A percentile compares a stretch with the other conserved stretches of the same genome.
Evolutionary conservation across 2,329 filamentous ascomycete species (phyloP).

Genomic region (Aspergillus terreus): DNA sequence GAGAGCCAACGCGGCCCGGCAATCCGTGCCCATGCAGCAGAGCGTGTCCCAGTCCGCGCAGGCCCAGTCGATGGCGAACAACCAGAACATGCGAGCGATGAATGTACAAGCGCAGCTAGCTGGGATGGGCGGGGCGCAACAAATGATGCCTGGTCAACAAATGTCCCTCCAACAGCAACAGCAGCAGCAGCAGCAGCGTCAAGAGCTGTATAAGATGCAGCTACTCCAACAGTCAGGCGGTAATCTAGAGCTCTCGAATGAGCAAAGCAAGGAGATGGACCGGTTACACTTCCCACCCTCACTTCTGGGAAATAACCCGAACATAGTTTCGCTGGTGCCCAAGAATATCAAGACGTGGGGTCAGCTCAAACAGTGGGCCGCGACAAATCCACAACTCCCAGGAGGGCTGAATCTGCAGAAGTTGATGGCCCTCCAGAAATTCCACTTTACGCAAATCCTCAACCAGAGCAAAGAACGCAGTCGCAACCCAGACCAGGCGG

Average conservation of each 20-base stretch:
- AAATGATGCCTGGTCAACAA: slow-evolving; percentile 30
- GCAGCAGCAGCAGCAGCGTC: slow-evolving; percentile 23
- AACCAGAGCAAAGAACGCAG: slow-evolving; percentile 24
- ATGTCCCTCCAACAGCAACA: slow-evolving; percentile 28
- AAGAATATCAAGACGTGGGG: slow-evolving; percentile 54
- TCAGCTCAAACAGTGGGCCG: slow-evolving; percentile 53
- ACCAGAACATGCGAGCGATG: slow-evolving; percentile 33
- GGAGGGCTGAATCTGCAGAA: slow-evolving; percentile 40
- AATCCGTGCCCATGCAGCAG: slow-evolving; percentile 27
- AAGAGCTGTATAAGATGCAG: slow-evolving; percentile 30
- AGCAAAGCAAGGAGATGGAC: slow-evolving; percentile 44
- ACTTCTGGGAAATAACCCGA: slow-evolving; percentile 31
- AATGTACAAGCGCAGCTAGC: slow-evolving; percentile 31
- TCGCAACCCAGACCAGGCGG: slow-evolving; percentile 21
- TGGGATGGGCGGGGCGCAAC: slow-evolving; percentile 29
- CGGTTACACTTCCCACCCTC: slow-evolving; percentile 33
- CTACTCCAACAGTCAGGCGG: slow-evolving; percentile 31
- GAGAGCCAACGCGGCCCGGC: slow-evolving; percentile 28
- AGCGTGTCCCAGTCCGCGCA: slow-evolving; percentile 31
- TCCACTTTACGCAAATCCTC: slow-evolving; percentile 44
- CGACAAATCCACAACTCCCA: slow-evolving; percentile 43
- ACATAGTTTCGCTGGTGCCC: slow-evolving; percentile 39
- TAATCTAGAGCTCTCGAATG: slow-evolving; percentile 35
- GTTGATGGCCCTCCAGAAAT: slow-evolving; percentile 38
- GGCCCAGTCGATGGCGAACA: slow-evolving; percentile 27